phyloP scores from a whole-genome alignment of 139 green algal genomes.

The Pseudopediastrum boryanum region DNA sequence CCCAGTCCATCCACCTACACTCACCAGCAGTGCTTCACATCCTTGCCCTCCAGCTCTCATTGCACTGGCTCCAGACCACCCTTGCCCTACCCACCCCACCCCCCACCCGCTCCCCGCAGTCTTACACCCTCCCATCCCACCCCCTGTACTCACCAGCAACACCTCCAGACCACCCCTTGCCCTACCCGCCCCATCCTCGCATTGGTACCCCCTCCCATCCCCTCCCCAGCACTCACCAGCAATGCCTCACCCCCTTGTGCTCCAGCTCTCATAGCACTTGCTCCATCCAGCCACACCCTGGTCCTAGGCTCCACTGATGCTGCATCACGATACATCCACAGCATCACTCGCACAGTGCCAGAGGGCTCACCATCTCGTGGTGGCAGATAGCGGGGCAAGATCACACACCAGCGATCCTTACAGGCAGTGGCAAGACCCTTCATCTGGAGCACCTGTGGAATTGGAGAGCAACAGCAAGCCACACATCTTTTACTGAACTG shows the following conservation, averaged over 20 bases:
- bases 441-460: conserved; percentile 32
- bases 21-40: no score
- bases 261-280: conserved; percentile 10
- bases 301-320: conserved; percentile 25
- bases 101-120: no score
- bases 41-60: no score
- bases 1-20: no score
- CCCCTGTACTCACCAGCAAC: no score
- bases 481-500: no score
- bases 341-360: conserved; percentile 33
- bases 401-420: conserved; percentile 36
- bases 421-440: conserved; percentile 27
- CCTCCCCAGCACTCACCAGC: conserved; percentile 16
- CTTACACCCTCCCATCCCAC: no score
- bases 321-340: conserved; percentile 30
- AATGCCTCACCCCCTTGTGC: conserved; percentile 25
- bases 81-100: no score
- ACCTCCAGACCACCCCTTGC: no score
- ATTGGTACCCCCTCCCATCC: no score
- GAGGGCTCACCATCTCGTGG: not conserved
- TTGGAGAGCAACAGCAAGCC: not conserved
- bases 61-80: no score
- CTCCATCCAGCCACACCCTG: conserved; percentile 34
- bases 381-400: conserved; percentile 23
- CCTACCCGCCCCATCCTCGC: no score